These are phyloP conservation scores for Fistulinella staudtii DNA, from an alignment of 1,284 basidiomycete species.

Conservation along the genomic window DNA sequence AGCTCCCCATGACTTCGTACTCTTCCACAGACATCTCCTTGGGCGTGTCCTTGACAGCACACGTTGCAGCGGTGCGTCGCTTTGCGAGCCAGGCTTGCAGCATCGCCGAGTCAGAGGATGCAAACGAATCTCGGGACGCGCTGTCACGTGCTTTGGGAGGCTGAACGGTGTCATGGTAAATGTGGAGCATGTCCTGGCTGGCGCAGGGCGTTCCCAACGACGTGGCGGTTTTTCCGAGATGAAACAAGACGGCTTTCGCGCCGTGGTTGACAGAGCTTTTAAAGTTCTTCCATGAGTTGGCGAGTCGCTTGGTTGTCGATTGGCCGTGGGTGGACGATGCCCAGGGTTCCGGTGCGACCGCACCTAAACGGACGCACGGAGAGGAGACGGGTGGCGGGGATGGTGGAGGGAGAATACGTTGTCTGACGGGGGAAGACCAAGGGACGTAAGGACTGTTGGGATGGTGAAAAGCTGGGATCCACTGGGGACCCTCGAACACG, in stretches of 20 bases:
- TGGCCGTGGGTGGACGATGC: conserved; percentile 19
- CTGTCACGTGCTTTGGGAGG: background rate
- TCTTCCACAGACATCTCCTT: conserved; percentile 40
- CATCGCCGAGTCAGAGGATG: conserved; percentile 34
- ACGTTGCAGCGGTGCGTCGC: conserved; percentile 22
- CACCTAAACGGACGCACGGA: conserved; percentile 34
- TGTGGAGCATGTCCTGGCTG: conserved; percentile 9
- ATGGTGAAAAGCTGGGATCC: conserved; percentile 39
- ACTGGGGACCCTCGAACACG: conserved; percentile 30
- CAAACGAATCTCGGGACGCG: conserved; percentile 17
- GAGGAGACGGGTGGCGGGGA: conserved; percentile 30
- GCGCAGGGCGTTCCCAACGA: conserved; percentile 8
- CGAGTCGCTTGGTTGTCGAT: conserved; percentile 25
- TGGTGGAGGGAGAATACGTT: conserved; percentile 34
- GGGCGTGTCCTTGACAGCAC: conserved; percentile 19
- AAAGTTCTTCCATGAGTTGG: conserved; percentile 31
- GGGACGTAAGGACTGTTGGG: conserved; percentile 49
- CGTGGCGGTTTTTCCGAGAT: conserved; percentile 16
- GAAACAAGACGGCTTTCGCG: conserved; percentile 20
- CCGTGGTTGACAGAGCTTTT: conserved; percentile 24
- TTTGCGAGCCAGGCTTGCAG: conserved; percentile 41
- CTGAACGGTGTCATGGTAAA: conserved; percentile 6
- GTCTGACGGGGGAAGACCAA: conserved; percentile 39
- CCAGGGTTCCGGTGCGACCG: conserved; percentile 39
- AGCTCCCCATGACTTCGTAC: conserved; percentile 47